Evolutionary conservation across 441 rosid genomes (phyloP).

Genomic region (Eugenia klotzschiana): DNA sequence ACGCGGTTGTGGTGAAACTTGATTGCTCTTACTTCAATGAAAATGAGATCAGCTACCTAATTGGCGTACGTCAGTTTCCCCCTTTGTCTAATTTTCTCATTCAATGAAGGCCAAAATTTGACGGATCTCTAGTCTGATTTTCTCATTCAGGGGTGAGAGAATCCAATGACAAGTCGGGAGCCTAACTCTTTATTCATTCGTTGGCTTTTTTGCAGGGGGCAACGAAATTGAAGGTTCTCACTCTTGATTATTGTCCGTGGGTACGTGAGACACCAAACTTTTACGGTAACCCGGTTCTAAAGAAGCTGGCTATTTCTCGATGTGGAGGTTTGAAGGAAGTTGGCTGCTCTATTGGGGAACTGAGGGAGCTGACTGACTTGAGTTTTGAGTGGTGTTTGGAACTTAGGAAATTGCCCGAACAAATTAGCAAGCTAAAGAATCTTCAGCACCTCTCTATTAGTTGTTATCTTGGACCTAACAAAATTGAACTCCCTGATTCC

Average conservation of each 20-base stretch:
- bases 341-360: neutral
- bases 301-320: accelerated
- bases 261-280: accelerated
- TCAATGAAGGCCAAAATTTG: neutral
- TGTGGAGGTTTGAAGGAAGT: accelerated
- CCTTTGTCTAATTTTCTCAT: neutral
- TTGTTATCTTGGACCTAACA: no score
- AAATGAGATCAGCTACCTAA: neutral
- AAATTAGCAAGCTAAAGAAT: neutral
- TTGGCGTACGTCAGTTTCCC: neutral
- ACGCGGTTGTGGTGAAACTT: no score
- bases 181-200: neutral
- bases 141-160: neutral
- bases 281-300: neutral
- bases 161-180: neutral
- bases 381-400: accelerated
- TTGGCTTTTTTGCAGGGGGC: neutral
- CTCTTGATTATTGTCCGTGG: neutral
- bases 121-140: neutral
- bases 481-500: no score
- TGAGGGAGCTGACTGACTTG: neutral
- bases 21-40: no score
- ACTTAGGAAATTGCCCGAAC: neutral
- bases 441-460: neutral
- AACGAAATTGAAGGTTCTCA: neutral